These are phyloP conservation scores for Penicillium sp. DNA, from an alignment of 2,329 filamentous ascomycete genomes.

Conservation along the genomic window DNA sequence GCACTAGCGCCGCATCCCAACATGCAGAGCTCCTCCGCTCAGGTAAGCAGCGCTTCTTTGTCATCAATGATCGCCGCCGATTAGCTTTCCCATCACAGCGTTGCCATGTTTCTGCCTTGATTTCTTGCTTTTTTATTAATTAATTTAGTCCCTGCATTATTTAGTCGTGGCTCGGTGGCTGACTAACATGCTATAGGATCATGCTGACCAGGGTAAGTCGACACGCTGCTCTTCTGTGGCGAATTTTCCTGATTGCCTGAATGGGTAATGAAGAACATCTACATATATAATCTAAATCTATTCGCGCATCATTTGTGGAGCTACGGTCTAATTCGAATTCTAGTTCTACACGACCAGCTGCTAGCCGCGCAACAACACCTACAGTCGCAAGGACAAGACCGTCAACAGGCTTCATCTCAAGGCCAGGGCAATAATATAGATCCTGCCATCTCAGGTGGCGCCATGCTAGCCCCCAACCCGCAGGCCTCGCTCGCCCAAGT, in stretches of 20 bases:
- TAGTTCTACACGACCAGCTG: slow-evolving; percentile 62
- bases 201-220: slow-evolving; percentile 43
- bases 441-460: slow-evolving; percentile 53
- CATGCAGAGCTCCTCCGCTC: slow-evolving; percentile 48
- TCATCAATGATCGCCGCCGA: slow-evolving; percentile 21
- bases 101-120: too few relatives aligned
- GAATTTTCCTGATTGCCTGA: background rate
- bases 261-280: too few relatives aligned
- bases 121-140: background rate
- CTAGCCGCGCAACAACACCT: slow-evolving; percentile 47
- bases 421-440: slow-evolving; percentile 56
- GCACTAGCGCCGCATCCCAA: slow-evolving; percentile 46
- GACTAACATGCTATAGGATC: slow-evolving; percentile 21
- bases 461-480: slow-evolving; percentile 42
- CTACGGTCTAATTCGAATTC: too few relatives aligned
- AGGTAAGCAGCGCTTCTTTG: slow-evolving; percentile 50
- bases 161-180: background rate
- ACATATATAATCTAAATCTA: too few relatives aligned
- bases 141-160: background rate
- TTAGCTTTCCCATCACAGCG: background rate
- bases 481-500: slow-evolving; percentile 20
- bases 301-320: too few relatives aligned
- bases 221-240: background rate
- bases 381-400: slow-evolving; percentile 43
- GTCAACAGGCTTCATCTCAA: slow-evolving; percentile 35